Evolutionary conservation across 2,329 filamentous ascomycete genomes (phyloP).

Genomic region (Fusarium anguioides): DNA sequence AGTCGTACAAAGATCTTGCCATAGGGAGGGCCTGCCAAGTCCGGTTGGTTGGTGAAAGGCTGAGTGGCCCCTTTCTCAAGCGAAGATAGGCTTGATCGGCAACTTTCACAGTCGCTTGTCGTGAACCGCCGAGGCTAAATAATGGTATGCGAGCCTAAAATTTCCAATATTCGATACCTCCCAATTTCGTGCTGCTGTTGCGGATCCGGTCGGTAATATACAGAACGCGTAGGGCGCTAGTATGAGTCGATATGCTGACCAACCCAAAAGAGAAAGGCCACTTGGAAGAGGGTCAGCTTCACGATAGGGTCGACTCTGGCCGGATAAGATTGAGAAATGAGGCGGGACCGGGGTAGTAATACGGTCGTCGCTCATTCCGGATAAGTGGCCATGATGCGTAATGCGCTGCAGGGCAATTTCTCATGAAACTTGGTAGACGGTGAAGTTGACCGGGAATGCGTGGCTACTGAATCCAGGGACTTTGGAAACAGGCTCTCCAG

Average conservation of each 20-base stretch:
- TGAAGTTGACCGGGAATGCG: conserved; percentile 49
- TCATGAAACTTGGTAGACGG: conserved; percentile 51
- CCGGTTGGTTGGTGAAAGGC: background rate
- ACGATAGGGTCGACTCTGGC: conserved; percentile 23
- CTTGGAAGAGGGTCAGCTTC: conserved; percentile 24
- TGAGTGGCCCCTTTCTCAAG: background rate
- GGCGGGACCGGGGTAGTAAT: conserved; percentile 18
- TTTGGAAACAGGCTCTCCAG: conserved; percentile 39
- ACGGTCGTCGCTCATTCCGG: conserved; percentile 18
- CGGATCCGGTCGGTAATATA: conserved; percentile 16
- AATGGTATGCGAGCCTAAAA: conserved; percentile 4
- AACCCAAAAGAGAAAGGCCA: conserved; percentile 32
- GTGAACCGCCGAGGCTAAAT: conserved; percentile 5
- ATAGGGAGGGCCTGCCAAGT: conserved; percentile 2
- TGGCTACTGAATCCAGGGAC: conserved; percentile 44
- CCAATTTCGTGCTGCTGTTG: conserved; percentile 16
- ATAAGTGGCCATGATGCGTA: background rate
- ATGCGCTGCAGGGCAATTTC: conserved; percentile 1
- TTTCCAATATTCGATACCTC: conserved; percentile 1
- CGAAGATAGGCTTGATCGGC: background rate
- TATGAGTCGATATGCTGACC: conserved; percentile 19
- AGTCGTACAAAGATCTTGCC: conserved; percentile 11
- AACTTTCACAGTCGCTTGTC: background rate
- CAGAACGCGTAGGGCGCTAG: conserved; percentile 29
- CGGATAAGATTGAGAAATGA: conserved; percentile 25